These are phyloP conservation scores for Fraxinus paxiana DNA, from an alignment of 305 asterid species.

Conservation along the genomic window DNA sequence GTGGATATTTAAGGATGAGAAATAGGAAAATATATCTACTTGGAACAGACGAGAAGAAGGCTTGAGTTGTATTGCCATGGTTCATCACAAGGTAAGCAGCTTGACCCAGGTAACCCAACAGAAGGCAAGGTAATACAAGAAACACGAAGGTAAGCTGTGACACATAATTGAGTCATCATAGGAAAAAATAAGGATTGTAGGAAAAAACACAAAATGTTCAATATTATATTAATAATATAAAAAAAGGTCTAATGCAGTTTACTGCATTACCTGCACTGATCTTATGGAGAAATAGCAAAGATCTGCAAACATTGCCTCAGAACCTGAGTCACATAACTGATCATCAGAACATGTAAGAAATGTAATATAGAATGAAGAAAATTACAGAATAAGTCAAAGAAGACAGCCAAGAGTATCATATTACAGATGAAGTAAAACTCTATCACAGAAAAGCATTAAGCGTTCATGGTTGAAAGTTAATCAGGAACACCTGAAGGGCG, in stretches of 20 bases:
- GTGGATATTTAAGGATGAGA: constrained; percentile 13
- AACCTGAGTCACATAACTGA: constrained; percentile 65
- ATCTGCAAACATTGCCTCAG: constrained; percentile 99
- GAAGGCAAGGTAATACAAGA: constrained; percentile 93
- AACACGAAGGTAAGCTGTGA: constrained; percentile 88
- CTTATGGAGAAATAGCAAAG: constrained; percentile 95
- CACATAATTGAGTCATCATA: constrained; percentile 20
- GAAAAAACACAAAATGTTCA: not conserved
- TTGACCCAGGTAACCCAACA: constrained; percentile 98
- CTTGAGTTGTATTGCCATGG: constrained; percentile 91
- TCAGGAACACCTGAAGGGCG: constrained; percentile 3
- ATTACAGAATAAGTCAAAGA: constrained; percentile 1
- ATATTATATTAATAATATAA: not conserved
- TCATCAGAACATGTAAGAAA: constrained; percentile 34
- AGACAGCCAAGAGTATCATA: constrained; percentile 3
- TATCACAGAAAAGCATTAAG: not conserved
- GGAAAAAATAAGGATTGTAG: constrained; percentile 19
- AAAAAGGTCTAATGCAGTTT: constrained; percentile 21
- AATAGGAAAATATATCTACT: constrained; percentile 44
- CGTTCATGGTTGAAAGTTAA: constrained; percentile 11
- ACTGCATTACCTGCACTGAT: constrained; percentile 76
- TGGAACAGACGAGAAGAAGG: constrained; percentile 92
- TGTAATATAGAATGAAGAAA: constrained; percentile 8
- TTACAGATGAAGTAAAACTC: not conserved
- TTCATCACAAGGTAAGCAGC: constrained; percentile 97